These are phyloP conservation scores for Labyrinthula sp. DNA, from an alignment of 352 stramenopile genomes.

Conservation along the genomic window DNA sequence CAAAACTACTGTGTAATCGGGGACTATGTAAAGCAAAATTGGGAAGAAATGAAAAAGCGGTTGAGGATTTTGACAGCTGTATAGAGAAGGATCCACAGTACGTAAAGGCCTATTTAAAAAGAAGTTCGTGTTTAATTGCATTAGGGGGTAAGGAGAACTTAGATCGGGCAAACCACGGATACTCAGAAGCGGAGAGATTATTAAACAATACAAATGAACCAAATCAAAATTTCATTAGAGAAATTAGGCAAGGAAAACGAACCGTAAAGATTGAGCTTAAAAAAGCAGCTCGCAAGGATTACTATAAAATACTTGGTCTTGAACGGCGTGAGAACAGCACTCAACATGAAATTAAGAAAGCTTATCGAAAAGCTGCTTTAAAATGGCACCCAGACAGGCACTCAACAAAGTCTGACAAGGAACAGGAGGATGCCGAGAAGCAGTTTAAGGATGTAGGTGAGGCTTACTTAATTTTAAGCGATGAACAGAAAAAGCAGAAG, in stretches of 20 bases:
- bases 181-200: conserved; percentile 60
- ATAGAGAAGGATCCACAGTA: conserved; percentile 63
- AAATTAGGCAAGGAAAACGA: conserved; percentile 41
- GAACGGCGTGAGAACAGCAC: conserved; percentile 47
- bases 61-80: conserved; percentile 62
- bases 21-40: conserved; percentile 58
- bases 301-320: conserved; percentile 73
- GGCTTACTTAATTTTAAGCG: conserved; percentile 78
- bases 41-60: conserved; percentile 55
- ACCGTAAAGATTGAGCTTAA: conserved; percentile 66
- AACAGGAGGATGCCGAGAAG: conserved; percentile 63
- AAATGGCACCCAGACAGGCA: conserved; percentile 87
- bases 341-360: conserved; percentile 87
- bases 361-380: conserved; percentile 74
- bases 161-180: conserved; percentile 62
- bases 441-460: conserved; percentile 84
- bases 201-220: conserved; percentile 46
- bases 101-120: conserved; percentile 66
- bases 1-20: conserved; percentile 74
- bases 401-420: conserved; percentile 57
- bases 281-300: conserved; percentile 80
- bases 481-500: conserved; percentile 64
- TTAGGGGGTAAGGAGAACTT: conserved; percentile 57
- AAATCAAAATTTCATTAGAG: too few relatives aligned
- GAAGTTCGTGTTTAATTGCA: conserved; percentile 38